Conservation (phyloP, 768 basidiomycete genomes). For the Mycena capillaripes region DNA sequence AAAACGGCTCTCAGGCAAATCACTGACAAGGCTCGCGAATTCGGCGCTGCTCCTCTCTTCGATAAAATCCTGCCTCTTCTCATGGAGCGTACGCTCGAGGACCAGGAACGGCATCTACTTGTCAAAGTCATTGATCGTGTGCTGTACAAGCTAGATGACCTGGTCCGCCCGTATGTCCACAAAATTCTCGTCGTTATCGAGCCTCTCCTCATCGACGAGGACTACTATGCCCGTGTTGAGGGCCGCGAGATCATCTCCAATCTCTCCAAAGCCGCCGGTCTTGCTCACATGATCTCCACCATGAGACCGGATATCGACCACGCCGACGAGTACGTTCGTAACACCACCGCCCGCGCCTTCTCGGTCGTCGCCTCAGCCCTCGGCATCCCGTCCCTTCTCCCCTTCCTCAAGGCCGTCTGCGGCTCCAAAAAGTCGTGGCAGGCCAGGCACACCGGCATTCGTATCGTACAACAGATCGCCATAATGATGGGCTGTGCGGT, state of each 20-base stretch:
- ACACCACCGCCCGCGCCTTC: slow-evolving; percentile 98
- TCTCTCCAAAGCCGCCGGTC: slow-evolving; percentile 97
- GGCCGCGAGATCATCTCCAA: slow-evolving; percentile 99
- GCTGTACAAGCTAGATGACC: slow-evolving; percentile 98
- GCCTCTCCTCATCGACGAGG: slow-evolving; percentile 98
- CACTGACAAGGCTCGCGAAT: slow-evolving; percentile 98
- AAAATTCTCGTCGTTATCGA: slow-evolving; percentile 99
- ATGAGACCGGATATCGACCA: slow-evolving; percentile 99
- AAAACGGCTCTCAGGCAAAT: slow-evolving; percentile 98
- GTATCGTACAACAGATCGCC: slow-evolving; percentile 99
- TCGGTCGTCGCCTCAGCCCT: slow-evolving; percentile 99
- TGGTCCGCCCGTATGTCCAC: slow-evolving; percentile 98
- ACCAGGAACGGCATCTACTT: slow-evolving; percentile 97
- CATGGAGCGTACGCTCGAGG: slow-evolving; percentile 98
- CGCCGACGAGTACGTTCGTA: slow-evolving; percentile 98
- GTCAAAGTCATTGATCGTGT: slow-evolving; percentile 99
- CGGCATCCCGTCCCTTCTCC: slow-evolving; percentile 96
- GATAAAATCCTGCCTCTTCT: slow-evolving; percentile 98
- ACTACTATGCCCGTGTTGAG: slow-evolving; percentile 96
- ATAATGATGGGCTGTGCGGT: slow-evolving; percentile 99
- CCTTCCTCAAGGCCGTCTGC: slow-evolving; percentile 98
- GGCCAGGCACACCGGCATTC: slow-evolving; percentile 98
- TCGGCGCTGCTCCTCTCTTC: slow-evolving; percentile 97
- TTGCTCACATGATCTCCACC: slow-evolving; percentile 99
- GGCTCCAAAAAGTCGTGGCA: slow-evolving; percentile 99